Evolutionary conservation across 2,329 filamentous ascomycete species (phyloP), one percentile per base, ranked within the genome.

Genomic region (Cladosporium austrohemisphaericum): DNA sequence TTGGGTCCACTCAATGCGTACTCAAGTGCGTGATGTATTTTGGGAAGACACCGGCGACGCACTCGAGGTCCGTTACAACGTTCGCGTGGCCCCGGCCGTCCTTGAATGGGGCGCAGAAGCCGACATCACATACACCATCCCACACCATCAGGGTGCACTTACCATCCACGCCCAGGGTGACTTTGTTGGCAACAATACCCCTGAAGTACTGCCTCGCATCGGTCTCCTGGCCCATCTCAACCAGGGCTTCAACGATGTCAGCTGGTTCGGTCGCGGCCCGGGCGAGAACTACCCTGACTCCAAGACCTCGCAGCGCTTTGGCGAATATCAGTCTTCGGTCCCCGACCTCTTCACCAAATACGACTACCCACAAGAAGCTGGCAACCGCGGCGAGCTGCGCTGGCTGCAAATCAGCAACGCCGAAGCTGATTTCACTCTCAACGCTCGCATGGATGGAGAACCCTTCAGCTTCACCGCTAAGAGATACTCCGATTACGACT

Each of bases 281-380:
- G 79, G 79, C 1, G 82, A 86, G 64, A 78, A 75, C 3, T 88
- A 86, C 67, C 67, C 70, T 9, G 84, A 87, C 67, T 83, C 79
- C 64, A 83, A 84, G 51, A 57, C 68, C 8, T 75, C 78, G 2
- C 79, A 83, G 56, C 69, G 67, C 3, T 58, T 79, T 0, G 81
- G 78, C 1, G 68, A 79, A 32, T 80, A 71, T 64, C 61, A 60
- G 0, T 57, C 62, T n/a, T 57, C 57, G 1, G 66, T 81, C 1
- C 67, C 70, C 1, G 72, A 76, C 0, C 69, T 86, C 25, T 75
- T 77, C 55, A 75, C 75, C 0, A 69, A 73, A 1, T 86, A 85
- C 60, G 83, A 86, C 18, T 79, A 81, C 11, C 83, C 83, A 0
- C 83, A 86, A 62, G 83, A 86, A 58, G 79, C 76, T 33, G 80